Base-by-base conservation (phyloP, 129 eudicot genomes). In the Lactuca saligna region DNA sequence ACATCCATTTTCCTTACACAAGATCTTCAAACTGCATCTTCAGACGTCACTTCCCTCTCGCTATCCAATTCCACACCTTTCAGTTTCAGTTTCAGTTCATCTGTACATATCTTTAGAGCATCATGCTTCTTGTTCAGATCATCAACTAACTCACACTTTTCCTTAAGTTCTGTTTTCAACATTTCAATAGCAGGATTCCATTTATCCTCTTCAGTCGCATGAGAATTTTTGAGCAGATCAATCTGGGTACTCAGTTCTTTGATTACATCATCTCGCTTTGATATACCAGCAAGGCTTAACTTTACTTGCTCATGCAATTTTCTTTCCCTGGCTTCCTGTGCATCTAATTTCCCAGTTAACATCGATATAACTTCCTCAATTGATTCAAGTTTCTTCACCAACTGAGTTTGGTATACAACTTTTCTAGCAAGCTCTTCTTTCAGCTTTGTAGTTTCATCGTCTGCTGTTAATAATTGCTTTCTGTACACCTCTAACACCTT, bases 251-350 rank as follows among this genome's bases (percentile, higher is more conserved):
- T 72, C 60, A 89, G 41, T 38, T 68, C 84, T 34, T 20, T 48
- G 25, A 93, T 84, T 80, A 76, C 80, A 35, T 57, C 53, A 62
- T 84, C 79, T 12, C 81, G 84, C 33, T 75, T 67, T 15, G 81
- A 66, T 61, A 80, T 34, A 65, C 74, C 84, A 63, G 75, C 75
- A 49, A 34, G 44, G 50, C 62, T 63, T 54, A 63, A 70, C 17
- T 16, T 29, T 39, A 83, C 69, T 35, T 46, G 79, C 59, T 80
- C 85, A 35, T 87, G 82, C 70, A 91, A 64, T 64, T 73, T 86
- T 32, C 39, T 17, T 69, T 68, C 79, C 13, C 60, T 79, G 66
- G 46, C 64, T 63, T 61, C 70, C 70, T 91, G 85, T 4, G 77
- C 74, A 69, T 75, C 74, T 66, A 90, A 82, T 58, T 85, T 73